Base-by-base conservation (phyloP, 2,329 filamentous ascomycete genomes). In the Arthroderma sp. region DNA sequence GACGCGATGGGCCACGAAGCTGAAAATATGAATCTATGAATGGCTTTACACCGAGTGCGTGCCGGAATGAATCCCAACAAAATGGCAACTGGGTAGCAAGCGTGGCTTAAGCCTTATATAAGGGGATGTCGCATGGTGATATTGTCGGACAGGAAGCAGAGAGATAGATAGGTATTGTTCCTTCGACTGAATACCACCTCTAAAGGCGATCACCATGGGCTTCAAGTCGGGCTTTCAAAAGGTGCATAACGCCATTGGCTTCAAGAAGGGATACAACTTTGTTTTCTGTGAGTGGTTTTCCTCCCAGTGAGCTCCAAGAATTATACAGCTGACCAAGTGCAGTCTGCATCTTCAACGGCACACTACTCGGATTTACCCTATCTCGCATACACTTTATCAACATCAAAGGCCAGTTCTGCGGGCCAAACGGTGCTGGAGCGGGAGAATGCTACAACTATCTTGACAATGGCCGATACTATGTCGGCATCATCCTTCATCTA, bases 301-400 rank as follows among this genome's bases (percentile, higher is more conserved):
- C 11, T 9, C 11, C 32, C 32, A 9, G 11, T 34, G 8, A 11
- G 8, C 11, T 34, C 32, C 9, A 9, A 9, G 8, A 11, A 34
- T 34, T 34, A 9, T 9, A 9, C 11, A 34, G 11, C 32, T 11
- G 8, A 11, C 9, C 32, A 34, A 34, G 15, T 34, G 8, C 11
- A 34, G 32, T 58, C 40, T 49, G 70, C 49, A 58, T 75, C 40
- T 68, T 73, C 42, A 60, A 55, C 34, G 70, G 70, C 3, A 61
- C 62, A 1, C 55, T 75, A 4, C 46, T 72, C 9, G 66, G 63
- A 9, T 77, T 79, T 54, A 54, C 59, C 4, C 61, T 77, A 10
- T 62, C 69, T 2, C 69, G 72, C 5, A 52, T 75, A 1, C 56
- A 56, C 36, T 76, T 71, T 52, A 58, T 79, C 22, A 38, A 38